Evolutionary conservation across 768 basidiomycete genomes (phyloP), one percentile per base, ranked within the genome.

Genomic region (Gymnopilus junonius): DNA sequence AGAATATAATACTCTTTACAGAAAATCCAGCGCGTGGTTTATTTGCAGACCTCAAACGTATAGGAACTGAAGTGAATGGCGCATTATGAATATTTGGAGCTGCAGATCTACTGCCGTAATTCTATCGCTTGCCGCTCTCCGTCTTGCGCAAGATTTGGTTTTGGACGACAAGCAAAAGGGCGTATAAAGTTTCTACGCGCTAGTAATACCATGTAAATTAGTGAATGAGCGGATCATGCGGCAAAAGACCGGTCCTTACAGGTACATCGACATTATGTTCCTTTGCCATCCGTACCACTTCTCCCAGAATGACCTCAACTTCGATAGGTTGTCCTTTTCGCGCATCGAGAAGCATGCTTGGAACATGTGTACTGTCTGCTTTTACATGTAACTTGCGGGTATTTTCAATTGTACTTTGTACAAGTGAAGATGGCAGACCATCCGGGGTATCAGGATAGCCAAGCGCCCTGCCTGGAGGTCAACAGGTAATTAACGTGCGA

Each of bases 81-180:
- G 17, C 37, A 10, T 39, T 51, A 29, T 29, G 15, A 29, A 48
- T 12, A 48, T 48, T 27, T 15, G 45, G n/a, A 12, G 17, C 27
- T 48, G 8, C 27, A 11, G 14, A 48, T 48, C 23, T 25, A 48
- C 20, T 34, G 21, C 6, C 17, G n/a, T n/a, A 48, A 17, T 0
- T n/a, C 29, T 51, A 51, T 32, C 35, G 54, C 10, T 45, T 58
- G 31, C 48, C 20, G 39, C 20, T 51, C 20, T 63, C 62, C 50
- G 45, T 53, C 42, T 63, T 63, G 46, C 62, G 55, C 46, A 63
- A 29, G 25, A 63, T 63, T 20, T 63, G 62, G 31, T 63, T 63
- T 29, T 63, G 62, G n/a, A 63, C 45, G 10, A 63, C 62, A 3
- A 63, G 46, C 11, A 63, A 20, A 8, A 63, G 34, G 2, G 62